Base-by-base conservation (phyloP, 75 land plant genomes). In the Picea sitchensis region DNA sequence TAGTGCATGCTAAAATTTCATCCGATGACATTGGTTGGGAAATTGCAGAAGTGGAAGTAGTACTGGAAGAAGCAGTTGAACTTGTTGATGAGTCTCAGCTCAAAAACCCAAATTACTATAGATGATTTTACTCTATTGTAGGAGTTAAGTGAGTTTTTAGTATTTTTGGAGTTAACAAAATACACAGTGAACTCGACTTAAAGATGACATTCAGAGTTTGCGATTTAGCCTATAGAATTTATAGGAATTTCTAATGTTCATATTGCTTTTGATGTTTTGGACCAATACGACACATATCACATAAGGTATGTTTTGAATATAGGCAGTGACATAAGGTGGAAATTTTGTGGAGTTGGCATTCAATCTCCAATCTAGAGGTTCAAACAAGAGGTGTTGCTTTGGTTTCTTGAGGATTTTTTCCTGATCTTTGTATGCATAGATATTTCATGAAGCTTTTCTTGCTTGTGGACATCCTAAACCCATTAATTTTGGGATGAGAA, bases 11-110 rank as follows among this genome's bases (percentile, higher is more conserved):
- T 76, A 92, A 92, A 0, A 82, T 92, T 65, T n/a, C 84, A 20
- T 75, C 75, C 26, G 87, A 86, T 82, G 81, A 75, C 11, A 23
- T 30, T 60, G 88, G 82, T 15, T 58, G 11, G 20, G 92, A 90
- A 63, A 71, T 77, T 76, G 88, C 88, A 23, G 92, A 92, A 86
- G 81, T 92, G 61, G 94, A 90, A 67, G 90, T 83, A 38, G 75
- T 90, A 21, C 21, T 92, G 64, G 90, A 92, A 77, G 94, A 92
- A 83, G 94, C 94, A n/a, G 92, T 92, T 30, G 94, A 92, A 76
- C 92, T 92, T 82, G 88, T 90, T 41, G 90, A 84, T 80, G 88
- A 88, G 79, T 80, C 88, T 63, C 83, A 84, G 76, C 82, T 78
- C 4, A 88, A 85, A 63, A 88, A 90, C 60, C 92, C 90, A 58